phyloP scores from a whole-genome alignment of 306 rosid species.

The Quercus mongolica region DNA sequence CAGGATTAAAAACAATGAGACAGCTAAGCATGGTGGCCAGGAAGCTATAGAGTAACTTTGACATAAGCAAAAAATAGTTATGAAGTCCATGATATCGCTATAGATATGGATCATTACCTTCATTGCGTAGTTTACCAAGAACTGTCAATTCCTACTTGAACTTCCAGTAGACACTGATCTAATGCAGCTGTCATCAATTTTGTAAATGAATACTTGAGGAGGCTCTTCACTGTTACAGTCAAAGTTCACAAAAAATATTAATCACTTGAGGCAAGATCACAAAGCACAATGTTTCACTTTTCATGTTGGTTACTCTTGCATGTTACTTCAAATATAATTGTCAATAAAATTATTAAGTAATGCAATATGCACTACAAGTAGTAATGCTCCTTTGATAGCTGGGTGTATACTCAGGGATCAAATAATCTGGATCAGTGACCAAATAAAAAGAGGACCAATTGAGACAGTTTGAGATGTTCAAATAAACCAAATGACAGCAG shows the following conservation, averaged over 20 bases:
- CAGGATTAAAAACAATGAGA: background rate
- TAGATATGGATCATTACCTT: conserved; percentile 25
- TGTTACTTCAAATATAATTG: background rate
- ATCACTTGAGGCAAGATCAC: background rate
- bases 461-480: background rate
- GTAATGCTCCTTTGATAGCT: background rate
- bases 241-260: background rate
- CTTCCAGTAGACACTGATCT: conserved; percentile 45
- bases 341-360: background rate
- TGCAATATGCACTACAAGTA: background rate
- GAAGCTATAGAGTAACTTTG: background rate
- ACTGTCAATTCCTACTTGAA: conserved; percentile 31
- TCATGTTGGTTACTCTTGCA: background rate
- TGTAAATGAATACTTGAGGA: conserved; percentile 66
- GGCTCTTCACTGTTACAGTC: conserved; percentile 50
- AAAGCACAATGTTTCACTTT: background rate
- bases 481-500: background rate
- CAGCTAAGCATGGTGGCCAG: background rate
- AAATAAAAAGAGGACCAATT: background rate
- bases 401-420: background rate
- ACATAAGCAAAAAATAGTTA: background rate
- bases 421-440: background rate
- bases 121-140: conserved; percentile 12
- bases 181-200: conserved; percentile 21
- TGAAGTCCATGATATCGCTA: background rate